These are phyloP conservation scores for Sugiyamaella sp. DNA, from an alignment of 1,139 yeast species.

Conservation along the genomic window DNA sequence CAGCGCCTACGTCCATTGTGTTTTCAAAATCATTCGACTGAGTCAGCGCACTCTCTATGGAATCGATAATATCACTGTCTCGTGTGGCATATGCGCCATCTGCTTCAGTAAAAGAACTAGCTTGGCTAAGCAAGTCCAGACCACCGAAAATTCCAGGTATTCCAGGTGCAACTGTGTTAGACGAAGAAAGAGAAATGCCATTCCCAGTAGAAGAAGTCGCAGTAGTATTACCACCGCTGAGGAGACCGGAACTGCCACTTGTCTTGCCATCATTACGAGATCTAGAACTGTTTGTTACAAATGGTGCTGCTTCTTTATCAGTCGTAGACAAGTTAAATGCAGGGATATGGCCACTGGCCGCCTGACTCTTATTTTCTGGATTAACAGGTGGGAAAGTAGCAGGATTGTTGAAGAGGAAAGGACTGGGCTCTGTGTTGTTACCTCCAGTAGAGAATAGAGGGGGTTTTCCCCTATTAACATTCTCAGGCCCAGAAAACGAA, in stretches of 20 bases:
- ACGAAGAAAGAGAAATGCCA: neutral
- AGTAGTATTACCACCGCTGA: neutral
- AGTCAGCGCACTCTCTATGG: neutral
- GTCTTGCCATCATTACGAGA: no score
- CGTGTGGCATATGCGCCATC: neutral
- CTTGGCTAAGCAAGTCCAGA: slow-evolving; percentile 7
- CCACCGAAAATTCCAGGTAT: neutral
- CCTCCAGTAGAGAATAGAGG: no score
- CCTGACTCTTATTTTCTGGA: no score
- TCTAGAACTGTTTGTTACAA: no score
- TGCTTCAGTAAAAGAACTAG: neutral
- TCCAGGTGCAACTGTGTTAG: neutral
- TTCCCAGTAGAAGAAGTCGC: neutral
- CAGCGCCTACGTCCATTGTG: neutral
- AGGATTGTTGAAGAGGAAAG: no score
- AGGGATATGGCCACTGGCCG: no score
- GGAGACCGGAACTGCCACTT: neutral
- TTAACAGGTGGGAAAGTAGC: no score
- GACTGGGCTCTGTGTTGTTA: no score
- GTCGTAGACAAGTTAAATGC: no score
- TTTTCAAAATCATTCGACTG: neutral
- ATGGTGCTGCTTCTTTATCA: no score
- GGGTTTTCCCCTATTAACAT: no score
- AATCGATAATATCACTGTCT: neutral
- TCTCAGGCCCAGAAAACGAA: no score